These are phyloP conservation scores for Talaromyces sp. DNA, from an alignment of 2,329 filamentous ascomycete species.

Conservation along the genomic window DNA sequence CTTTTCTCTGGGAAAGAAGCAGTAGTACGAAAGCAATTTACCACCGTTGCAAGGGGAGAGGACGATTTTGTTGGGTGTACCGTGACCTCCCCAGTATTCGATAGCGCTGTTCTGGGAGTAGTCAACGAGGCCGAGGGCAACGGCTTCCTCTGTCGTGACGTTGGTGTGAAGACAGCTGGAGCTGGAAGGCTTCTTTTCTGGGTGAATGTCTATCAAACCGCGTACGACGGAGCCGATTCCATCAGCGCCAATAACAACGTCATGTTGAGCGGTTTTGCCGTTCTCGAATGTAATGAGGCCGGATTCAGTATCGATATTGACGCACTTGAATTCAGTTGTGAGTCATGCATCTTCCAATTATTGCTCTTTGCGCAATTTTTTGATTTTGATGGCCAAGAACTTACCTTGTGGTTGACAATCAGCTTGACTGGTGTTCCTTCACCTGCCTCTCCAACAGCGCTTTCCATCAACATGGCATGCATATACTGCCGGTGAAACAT, in stretches of 20 bases:
- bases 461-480: constrained; percentile 64
- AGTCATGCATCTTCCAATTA: not conserved
- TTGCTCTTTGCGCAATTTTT: not conserved
- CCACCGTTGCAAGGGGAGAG: constrained; percentile 66
- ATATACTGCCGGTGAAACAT: constrained; percentile 69
- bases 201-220: constrained; percentile 59
- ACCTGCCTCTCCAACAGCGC: constrained; percentile 52
- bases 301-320: constrained; percentile 51
- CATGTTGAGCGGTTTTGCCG: constrained; percentile 50
- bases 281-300: constrained; percentile 55
- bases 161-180: constrained; percentile 64
- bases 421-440: constrained; percentile 54
- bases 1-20: constrained; percentile 61
- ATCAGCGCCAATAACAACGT: constrained; percentile 62
- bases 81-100: constrained; percentile 66
- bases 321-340: constrained; percentile 16
- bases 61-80: constrained; percentile 67
- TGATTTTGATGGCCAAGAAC: not conserved
- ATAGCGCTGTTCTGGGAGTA: constrained; percentile 60
- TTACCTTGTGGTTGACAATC: constrained; percentile 53
- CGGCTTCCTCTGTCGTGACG: constrained; percentile 59
- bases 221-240: constrained; percentile 66
- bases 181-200: constrained; percentile 57
- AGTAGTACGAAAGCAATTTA: constrained; percentile 65
- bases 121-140: constrained; percentile 58